Percentiles rank a stretch among this genome's conserved stretches.
phyloP scores from a whole-genome alignment of 2,329 filamentous ascomycete genomes.

The Microsporum audouinii region DNA sequence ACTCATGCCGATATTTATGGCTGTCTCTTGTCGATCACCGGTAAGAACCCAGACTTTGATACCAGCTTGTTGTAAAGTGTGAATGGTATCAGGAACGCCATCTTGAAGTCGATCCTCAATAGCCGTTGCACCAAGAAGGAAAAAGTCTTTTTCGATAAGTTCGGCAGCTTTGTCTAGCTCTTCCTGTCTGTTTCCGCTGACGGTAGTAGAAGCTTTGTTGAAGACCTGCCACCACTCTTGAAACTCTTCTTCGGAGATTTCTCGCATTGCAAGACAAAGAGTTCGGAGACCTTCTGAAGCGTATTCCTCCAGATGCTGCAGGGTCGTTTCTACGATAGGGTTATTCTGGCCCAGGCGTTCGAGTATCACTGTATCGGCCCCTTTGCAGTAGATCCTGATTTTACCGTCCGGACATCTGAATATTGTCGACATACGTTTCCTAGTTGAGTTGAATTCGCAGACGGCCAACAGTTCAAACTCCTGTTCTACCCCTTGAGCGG shows the following conservation, averaged over 20 bases:
- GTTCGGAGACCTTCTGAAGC: conserved; percentile 92
- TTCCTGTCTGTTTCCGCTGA: conserved; percentile 82
- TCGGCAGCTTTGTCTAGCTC: conserved; percentile 96
- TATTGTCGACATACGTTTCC: conserved; percentile 96
- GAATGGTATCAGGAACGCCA: conserved; percentile 94
- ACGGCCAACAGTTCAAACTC: conserved; percentile 90
- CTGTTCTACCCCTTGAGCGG: conserved; percentile 56
- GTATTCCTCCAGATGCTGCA: conserved; percentile 96
- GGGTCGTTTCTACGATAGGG: conserved; percentile 74
- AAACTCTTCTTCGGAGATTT: conserved; percentile 81
- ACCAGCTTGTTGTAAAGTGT: conserved; percentile 87
- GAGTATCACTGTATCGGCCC: conserved; percentile 92
- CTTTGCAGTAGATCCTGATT: conserved; percentile 87
- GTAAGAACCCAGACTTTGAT: conserved; percentile 99
- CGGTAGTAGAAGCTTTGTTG: conserved; percentile 77
- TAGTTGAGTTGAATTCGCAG: conserved; percentile 97
- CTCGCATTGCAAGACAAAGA: conserved; percentile 86
- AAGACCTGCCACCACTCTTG: conserved; percentile 77
- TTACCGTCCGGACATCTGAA: conserved; percentile 95
- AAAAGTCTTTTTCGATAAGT: conserved; percentile 85
- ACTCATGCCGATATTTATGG: conserved; percentile 99
- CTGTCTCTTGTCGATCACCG: conserved; percentile 93
- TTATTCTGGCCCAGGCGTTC: conserved; percentile 78
- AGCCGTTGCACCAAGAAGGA: conserved; percentile 82
- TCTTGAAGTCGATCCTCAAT: conserved; percentile 97